These are phyloP conservation scores for Elaeis oleifera DNA, from an alignment of 202 grass and related monocot species.

Conservation along the genomic window DNA sequence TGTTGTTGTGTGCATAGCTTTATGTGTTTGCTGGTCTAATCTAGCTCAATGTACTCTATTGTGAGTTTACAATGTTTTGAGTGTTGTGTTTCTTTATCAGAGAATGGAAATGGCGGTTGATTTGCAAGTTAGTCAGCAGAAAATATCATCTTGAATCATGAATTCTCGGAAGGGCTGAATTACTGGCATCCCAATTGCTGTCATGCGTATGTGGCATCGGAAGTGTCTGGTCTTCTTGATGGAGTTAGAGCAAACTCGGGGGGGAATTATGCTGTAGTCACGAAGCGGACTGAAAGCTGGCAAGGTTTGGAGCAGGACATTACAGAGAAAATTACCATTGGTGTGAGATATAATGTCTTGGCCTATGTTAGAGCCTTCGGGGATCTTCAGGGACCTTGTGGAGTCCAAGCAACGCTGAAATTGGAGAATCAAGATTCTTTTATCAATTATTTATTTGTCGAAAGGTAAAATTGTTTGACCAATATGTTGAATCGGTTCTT, in stretches of 20 bases:
- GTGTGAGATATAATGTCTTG: slow-evolving; percentile 54
- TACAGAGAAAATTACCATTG: slow-evolving; percentile 40
- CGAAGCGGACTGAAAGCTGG: slow-evolving; percentile 62
- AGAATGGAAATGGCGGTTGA: too few species aligned
- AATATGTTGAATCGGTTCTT: slow-evolving; percentile 10
- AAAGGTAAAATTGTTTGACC: slow-evolving; percentile 42
- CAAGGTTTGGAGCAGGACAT: slow-evolving; percentile 90
- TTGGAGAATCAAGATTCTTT: slow-evolving; percentile 52
- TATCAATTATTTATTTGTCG: slow-evolving; percentile 42
- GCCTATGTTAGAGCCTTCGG: slow-evolving; percentile 60
- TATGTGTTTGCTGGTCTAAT: too few species aligned
- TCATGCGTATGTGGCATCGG: slow-evolving; percentile 50
- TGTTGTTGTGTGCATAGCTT: too few species aligned
- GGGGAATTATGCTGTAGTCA: slow-evolving; percentile 66
- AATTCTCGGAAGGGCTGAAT: slow-evolving; percentile 69
- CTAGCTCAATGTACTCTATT: too few species aligned
- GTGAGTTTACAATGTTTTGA: too few species aligned
- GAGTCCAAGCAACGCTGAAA: slow-evolving; percentile 59
- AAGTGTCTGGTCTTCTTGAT: slow-evolving; percentile 53
- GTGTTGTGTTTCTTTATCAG: too few species aligned
- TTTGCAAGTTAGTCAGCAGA: background rate
- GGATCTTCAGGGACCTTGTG: slow-evolving; percentile 38
- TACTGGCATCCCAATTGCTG: slow-evolving; percentile 67
- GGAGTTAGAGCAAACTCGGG: slow-evolving; percentile 71
- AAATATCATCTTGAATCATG: slow-evolving; percentile 65